Conservation (phyloP, 495 filamentous ascomycete genomes). For the Neurospora africana region DNA sequence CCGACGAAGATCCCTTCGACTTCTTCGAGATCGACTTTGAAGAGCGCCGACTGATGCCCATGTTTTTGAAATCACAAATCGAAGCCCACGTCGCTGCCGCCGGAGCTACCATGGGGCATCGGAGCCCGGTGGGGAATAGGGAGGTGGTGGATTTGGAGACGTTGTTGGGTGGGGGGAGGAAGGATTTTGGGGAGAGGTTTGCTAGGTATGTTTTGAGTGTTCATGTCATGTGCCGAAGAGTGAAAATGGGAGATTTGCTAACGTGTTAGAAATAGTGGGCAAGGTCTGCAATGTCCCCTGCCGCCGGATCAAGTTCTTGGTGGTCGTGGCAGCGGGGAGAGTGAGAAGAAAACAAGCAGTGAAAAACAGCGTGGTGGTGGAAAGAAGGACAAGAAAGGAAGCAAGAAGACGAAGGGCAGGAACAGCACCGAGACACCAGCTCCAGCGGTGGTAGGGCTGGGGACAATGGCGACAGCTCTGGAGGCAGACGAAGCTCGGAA, state of each 20-base stretch:
- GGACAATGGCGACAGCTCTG: background rate
- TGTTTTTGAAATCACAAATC: background rate
- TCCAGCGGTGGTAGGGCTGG: background rate
- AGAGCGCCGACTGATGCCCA: slow-evolving; percentile 14
- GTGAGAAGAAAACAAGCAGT: background rate
- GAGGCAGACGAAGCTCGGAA: background rate
- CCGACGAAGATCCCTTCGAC: background rate
- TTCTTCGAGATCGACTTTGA: slow-evolving; percentile 1
- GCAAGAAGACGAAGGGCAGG: background rate
- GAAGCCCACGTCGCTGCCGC: background rate
- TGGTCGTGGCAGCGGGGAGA: background rate
- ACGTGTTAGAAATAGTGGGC: background rate
- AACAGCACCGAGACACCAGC: background rate
- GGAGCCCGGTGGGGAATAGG: background rate
- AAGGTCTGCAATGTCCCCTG: background rate
- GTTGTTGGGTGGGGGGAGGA: background rate
- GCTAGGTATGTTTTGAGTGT: background rate
- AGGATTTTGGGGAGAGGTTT: background rate
- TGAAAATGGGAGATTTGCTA: background rate
- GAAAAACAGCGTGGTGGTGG: background rate
- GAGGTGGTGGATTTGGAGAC: background rate
- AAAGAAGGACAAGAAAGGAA: background rate
- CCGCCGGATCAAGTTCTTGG: background rate
- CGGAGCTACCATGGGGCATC: background rate
- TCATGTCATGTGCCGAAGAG: no score